Evolutionary conservation across 768 basidiomycete species (phyloP).

Genomic region (Calocybe indica): DNA sequence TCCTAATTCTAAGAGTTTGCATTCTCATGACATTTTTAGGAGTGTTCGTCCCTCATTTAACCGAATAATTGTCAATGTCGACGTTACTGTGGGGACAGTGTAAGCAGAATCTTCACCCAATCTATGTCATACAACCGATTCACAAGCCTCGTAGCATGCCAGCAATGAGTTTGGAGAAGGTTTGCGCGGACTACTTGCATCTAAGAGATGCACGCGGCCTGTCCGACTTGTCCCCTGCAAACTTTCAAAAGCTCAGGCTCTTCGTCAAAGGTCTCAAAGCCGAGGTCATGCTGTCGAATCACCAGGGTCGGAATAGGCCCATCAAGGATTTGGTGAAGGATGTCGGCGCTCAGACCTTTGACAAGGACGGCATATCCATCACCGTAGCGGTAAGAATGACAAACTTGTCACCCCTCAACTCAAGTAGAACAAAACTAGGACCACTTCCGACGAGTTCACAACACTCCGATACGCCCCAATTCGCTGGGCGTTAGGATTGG

Average conservation of each 20-base stretch:
- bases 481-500: constrained; percentile 22
- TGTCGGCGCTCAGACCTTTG: constrained; percentile 19
- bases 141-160: constrained; percentile 16
- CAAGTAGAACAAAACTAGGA: constrained; percentile 10
- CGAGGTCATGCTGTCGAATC: constrained; percentile 12
- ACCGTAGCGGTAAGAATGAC: constrained; percentile 19
- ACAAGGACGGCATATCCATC: constrained; percentile 16
- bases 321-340: constrained; percentile 22
- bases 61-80: constrained; percentile 34
- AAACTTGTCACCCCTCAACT: background rate
- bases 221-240: constrained; percentile 1
- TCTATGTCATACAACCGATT: background rate
- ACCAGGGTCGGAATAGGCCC: constrained; percentile 12
- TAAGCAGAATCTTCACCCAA: constrained; percentile 11
- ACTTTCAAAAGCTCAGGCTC: constrained; percentile 16
- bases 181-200: constrained; percentile 15
- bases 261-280: constrained; percentile 26
- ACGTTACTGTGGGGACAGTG: constrained; percentile 35
- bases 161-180: constrained; percentile 10
- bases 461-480: constrained; percentile 12
- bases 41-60: constrained; percentile 35
- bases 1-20: background rate
- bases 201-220: constrained; percentile 13
- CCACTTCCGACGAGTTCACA: constrained; percentile 19
- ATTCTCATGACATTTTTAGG: constrained; percentile 16